These are phyloP conservation scores for Rauvolfia tetraphylla DNA, from an alignment of 257 asterid genomes.

Conservation along the genomic window DNA sequence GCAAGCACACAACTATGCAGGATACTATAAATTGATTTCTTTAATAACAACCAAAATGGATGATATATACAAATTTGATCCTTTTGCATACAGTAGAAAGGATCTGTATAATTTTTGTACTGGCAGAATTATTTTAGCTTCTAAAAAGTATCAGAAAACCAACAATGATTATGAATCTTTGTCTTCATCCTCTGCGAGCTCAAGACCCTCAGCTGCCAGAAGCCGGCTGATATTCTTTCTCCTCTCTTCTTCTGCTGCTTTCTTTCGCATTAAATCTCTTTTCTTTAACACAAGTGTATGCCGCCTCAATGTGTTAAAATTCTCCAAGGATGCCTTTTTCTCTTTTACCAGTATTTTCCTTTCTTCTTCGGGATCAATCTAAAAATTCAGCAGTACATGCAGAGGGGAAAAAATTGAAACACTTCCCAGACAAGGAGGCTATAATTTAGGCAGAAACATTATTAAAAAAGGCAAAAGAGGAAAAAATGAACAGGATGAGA, in stretches of 20 bases:
- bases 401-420: no score
- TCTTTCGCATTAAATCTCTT: conserved; percentile 70
- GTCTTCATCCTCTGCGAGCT: conserved; percentile 70
- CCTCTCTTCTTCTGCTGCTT: conserved; percentile 80
- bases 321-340: conserved; percentile 67
- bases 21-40: neutral
- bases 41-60: conserved; percentile 35
- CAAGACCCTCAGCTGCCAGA: conserved; percentile 94
- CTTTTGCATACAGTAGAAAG: conserved; percentile 6
- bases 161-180: conserved; percentile 26
- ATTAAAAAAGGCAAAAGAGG: neutral
- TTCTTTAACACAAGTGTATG: conserved; percentile 79
- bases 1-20: neutral
- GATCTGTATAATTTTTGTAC: neutral
- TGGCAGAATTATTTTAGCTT: neutral
- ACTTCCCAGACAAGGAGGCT: neutral
- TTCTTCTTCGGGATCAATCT: conserved; percentile 93
- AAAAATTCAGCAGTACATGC: conserved; percentile 8
- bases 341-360: conserved; percentile 80
- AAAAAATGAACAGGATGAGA: neutral
- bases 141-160: conserved; percentile 6
- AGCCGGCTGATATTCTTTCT: conserved; percentile 59
- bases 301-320: conserved; percentile 67
- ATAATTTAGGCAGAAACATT: neutral
- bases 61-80: conserved; percentile 11